Evolutionary conservation across 768 basidiomycete genomes (phyloP), one percentile per base, ranked within the genome.

Genomic region (Podaxis mareebaensis): DNA sequence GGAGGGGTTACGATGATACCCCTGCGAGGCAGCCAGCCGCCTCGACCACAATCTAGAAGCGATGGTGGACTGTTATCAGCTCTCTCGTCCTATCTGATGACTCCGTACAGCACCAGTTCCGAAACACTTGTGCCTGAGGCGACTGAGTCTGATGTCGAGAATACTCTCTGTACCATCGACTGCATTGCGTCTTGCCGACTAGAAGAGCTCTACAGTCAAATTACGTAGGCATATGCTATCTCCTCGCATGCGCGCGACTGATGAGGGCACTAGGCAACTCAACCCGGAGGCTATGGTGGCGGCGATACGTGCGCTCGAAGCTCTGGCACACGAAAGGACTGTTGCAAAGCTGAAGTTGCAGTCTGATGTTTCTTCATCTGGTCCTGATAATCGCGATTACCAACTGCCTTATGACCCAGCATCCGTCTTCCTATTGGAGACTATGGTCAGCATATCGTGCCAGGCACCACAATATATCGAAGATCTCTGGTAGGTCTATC

Each of bases 11-110:
- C 93, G 6, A 90, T 89, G 79, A 99, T 99, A 68, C 96, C 97
- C 26, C 81, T 99, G 49, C 87, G 90, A 64, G 87, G 93, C 24
- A 85, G 84, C 66, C 83, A 87, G 66, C 85, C 91, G 1, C 80
- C 85, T 30, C 84, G 86, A 53, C 76, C 85, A 49, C 79, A 87
- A 52, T 76, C 85, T 30, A 79, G 90, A 74, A 85, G 79, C 54
- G 96, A 99, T 62, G 92, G 91, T n/a, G 97, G 97, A 20, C 78
- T 99, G 20, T 80, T 99, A 13, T 99, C 96, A 8, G 87, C 97
- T 0, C 74, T 99, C 58, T 99, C 96, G 1, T 96, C 93, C 0
- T 99, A 99, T 74, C 82, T 99, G 66, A 90, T 99, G 83, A 96
- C 96, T 6, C 97, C 97, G 0, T 99, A 99, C 70, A 85, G 86